Conservation (phyloP, 2,329 filamentous ascomycete genomes). For the Ophiostoma populinum region DNA sequence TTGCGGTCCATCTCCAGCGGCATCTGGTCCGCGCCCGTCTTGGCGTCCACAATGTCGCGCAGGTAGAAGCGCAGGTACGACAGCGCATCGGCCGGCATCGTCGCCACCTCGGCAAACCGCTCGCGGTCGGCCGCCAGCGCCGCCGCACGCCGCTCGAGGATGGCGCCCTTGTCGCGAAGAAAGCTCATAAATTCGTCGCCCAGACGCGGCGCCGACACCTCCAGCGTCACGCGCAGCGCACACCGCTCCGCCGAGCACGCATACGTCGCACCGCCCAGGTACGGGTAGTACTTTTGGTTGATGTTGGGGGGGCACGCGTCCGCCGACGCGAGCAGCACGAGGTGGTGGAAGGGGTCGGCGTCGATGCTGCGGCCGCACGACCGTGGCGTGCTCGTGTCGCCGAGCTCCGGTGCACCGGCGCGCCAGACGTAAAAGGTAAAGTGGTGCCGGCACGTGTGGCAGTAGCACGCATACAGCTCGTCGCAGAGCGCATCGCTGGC, state of each 20-base stretch:
- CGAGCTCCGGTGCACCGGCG: neutral
- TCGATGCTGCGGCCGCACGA: constrained; percentile 10
- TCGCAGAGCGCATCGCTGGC: constrained; percentile 8
- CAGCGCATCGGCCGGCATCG: constrained; percentile 24
- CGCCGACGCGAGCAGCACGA: constrained; percentile 8
- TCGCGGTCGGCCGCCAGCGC: constrained; percentile 28
- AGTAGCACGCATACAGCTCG: constrained; percentile 16
- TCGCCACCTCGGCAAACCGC: constrained; percentile 26
- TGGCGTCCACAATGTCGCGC: constrained; percentile 27
- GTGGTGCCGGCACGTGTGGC: constrained; percentile 18
- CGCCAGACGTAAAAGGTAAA: constrained; percentile 15
- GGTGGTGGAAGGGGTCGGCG: constrained; percentile 14
- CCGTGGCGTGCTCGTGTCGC: neutral
- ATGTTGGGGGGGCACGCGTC: constrained; percentile 2
- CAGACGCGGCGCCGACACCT: constrained; percentile 33
- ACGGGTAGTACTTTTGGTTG: constrained; percentile 21
- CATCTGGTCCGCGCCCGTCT: constrained; percentile 17
- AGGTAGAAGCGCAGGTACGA: constrained; percentile 33
- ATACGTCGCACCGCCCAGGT: constrained; percentile 21
- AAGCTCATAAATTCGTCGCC: constrained; percentile 23
- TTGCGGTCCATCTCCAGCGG: constrained; percentile 13
- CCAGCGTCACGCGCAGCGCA: constrained; percentile 25
- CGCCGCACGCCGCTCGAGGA: constrained; percentile 21
- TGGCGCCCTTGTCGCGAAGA: constrained; percentile 28
- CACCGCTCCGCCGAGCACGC: constrained; percentile 25